Conservation (phyloP, 768 basidiomycete genomes). For the Boletellus emodensis region DNA sequence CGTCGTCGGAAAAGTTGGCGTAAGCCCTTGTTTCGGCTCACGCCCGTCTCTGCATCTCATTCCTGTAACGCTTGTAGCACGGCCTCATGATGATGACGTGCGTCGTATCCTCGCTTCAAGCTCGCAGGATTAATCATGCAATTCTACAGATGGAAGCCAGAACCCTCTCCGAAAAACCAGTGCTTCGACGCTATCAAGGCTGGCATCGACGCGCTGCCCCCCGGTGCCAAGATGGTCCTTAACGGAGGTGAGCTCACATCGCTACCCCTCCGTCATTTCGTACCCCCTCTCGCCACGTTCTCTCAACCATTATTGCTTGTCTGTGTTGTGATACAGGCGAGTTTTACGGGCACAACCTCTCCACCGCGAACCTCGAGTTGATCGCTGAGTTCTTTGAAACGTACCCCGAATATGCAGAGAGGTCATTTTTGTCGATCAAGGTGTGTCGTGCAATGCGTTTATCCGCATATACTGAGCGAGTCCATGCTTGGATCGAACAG, state of each 20-base stretch:
- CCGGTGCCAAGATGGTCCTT: slow-evolving; percentile 43
- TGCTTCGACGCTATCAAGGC: slow-evolving; percentile 61
- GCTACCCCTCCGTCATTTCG: too few relatives aligned
- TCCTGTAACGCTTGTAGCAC: slow-evolving; percentile 24
- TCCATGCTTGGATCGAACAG: background rate
- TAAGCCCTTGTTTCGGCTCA: slow-evolving; percentile 10
- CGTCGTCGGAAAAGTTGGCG: slow-evolving; percentile 36
- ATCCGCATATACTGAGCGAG: background rate
- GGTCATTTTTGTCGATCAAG: slow-evolving; percentile 29
- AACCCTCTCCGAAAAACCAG: slow-evolving; percentile 47
- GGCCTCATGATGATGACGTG: slow-evolving; percentile 61
- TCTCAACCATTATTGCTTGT: background rate
- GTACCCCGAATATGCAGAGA: slow-evolving; percentile 31
- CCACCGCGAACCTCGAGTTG: slow-evolving; percentile 42
- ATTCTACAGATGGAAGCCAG: slow-evolving; percentile 38
- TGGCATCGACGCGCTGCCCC: slow-evolving; percentile 39
- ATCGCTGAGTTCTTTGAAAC: slow-evolving; percentile 44
- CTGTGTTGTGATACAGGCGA: slow-evolving; percentile 36
- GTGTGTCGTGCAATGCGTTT: background rate
- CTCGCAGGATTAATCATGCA: background rate
- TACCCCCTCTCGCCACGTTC: background rate
- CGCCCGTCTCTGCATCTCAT: background rate
- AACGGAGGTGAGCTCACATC: slow-evolving; percentile 39
- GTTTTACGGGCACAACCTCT: slow-evolving; percentile 48
- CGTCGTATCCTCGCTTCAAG: background rate